phyloP scores from a whole-genome alignment of 2,329 filamentous ascomycete species.

The Cordyceps fumosorosea region DNA sequence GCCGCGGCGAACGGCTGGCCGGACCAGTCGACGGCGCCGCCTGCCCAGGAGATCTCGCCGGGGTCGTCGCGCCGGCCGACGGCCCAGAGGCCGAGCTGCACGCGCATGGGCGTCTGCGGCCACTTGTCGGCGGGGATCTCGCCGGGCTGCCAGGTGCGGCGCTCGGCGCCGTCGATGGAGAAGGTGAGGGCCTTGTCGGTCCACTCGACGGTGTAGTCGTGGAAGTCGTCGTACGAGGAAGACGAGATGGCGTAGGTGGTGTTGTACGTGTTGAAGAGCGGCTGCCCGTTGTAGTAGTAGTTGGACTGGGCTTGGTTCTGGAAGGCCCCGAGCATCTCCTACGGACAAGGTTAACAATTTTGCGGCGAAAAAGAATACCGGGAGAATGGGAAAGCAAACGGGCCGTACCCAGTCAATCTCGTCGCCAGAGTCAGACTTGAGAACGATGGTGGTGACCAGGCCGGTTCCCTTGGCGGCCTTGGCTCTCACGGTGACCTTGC shows the following conservation, averaged over 20 bases:
- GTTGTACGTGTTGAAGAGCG: conserved; percentile 45
- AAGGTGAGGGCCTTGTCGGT: conserved; percentile 51
- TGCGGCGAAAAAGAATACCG: background rate
- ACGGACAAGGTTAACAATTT: background rate
- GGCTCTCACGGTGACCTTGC: conserved; percentile 62
- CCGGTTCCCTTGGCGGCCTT: conserved; percentile 66
- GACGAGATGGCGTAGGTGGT: conserved; percentile 39
- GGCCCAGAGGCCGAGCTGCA: conserved; percentile 56
- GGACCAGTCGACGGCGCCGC: conserved; percentile 39
- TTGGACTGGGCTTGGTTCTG: conserved; percentile 65
- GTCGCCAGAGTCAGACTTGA: conserved; percentile 72
- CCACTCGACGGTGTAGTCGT: conserved; percentile 67
- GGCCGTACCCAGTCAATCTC: conserved; percentile 50
- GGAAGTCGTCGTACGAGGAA: conserved; percentile 35
- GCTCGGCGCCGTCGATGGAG: conserved; percentile 45
- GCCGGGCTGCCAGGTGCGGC: conserved; percentile 31
- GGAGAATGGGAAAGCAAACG: no score
- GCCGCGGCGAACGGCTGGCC: conserved; percentile 20
- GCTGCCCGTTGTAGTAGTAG: conserved; percentile 66
- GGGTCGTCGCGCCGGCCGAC: conserved; percentile 41
- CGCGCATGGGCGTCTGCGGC: conserved; percentile 64
- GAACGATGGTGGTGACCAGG: conserved; percentile 69
- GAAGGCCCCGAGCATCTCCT: conserved; percentile 25
- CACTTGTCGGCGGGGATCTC: conserved; percentile 42
- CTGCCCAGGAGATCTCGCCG: conserved; percentile 64